These are phyloP conservation scores for Solanum sparsipilum DNA, from an alignment of 257 asterid species.

Conservation along the genomic window DNA sequence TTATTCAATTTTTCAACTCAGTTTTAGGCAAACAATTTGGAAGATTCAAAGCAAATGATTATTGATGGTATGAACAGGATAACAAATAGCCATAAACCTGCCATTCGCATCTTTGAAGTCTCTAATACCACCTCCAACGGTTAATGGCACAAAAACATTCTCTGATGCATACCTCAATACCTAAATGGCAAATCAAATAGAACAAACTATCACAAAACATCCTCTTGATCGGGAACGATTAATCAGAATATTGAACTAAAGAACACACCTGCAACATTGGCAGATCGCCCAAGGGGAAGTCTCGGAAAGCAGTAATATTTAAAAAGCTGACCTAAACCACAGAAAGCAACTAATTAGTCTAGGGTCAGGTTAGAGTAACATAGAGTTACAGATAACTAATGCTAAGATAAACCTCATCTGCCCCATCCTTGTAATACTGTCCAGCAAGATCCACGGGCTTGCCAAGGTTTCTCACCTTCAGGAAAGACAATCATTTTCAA, in stretches of 20 bases:
- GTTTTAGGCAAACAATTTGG: background rate
- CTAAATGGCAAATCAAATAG: slow-evolving; percentile 24
- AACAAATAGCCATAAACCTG: slow-evolving; percentile 25
- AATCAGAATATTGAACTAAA: background rate
- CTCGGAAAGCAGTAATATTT: slow-evolving; percentile 93
- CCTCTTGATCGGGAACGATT: background rate
- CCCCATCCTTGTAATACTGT: slow-evolving; percentile 85
- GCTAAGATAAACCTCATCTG: slow-evolving; percentile 72
- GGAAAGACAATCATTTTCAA: slow-evolving; percentile 3
- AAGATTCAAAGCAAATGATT: background rate
- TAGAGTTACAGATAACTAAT: background rate
- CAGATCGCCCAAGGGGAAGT: slow-evolving; percentile 92
- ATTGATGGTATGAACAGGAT: background rate
- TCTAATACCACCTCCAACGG: slow-evolving; percentile 96
- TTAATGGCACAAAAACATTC: slow-evolving; percentile 82
- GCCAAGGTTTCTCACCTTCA: slow-evolving; percentile 96
- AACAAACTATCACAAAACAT: background rate
- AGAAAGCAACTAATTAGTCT: background rate
- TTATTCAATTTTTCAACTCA: background rate
- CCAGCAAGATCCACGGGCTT: slow-evolving; percentile 97
- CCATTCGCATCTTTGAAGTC: slow-evolving; percentile 90
- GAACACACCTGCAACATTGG: slow-evolving; percentile 80
- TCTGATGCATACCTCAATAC: slow-evolving; percentile 67
- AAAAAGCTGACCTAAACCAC: slow-evolving; percentile 72
- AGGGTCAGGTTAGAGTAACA: background rate